A percentile compares a stretch with the other conserved stretches of the same genome.
Conservation (phyloP, 306 rosid genomes). For the Alnus rubra region DNA sequence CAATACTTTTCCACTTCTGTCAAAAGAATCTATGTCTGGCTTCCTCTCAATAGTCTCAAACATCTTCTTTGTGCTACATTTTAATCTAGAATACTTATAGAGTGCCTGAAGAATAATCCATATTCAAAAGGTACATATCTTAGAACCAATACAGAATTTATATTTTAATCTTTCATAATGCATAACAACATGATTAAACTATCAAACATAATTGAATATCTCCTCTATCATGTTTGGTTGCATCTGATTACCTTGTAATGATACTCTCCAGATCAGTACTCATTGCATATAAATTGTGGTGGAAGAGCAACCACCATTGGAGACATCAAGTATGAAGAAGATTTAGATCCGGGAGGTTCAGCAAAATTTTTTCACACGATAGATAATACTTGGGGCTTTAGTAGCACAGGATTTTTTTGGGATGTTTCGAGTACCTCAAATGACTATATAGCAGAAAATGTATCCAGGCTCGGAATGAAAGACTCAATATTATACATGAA, state of each 20-base stretch:
- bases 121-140: constrained; percentile 27
- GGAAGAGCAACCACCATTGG: constrained; percentile 48
- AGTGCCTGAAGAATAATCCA: constrained; percentile 9
- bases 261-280: constrained; percentile 23
- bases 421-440: constrained; percentile 32
- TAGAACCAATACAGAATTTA: neutral
- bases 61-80: neutral
- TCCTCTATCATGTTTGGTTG: neutral
- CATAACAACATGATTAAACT: too few species aligned
- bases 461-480: constrained; percentile 26
- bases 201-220: neutral
- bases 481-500: constrained; percentile 42
- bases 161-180: too few species aligned
- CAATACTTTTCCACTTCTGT: too few species aligned
- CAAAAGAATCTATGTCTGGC: too few species aligned
- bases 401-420: constrained; percentile 65
- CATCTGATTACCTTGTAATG: neutral
- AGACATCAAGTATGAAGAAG: constrained; percentile 48
- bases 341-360: constrained; percentile 49
- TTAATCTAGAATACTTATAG: constrained; percentile 1
- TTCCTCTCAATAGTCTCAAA: too few species aligned
- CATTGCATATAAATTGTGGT: constrained; percentile 59
- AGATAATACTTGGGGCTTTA: constrained; percentile 50
- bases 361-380: constrained; percentile 37
- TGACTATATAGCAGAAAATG: constrained; percentile 31